Evolutionary conservation across 2,329 filamentous ascomycete species (phyloP).

Genomic region (Phyllosticta citriasiana): DNA sequence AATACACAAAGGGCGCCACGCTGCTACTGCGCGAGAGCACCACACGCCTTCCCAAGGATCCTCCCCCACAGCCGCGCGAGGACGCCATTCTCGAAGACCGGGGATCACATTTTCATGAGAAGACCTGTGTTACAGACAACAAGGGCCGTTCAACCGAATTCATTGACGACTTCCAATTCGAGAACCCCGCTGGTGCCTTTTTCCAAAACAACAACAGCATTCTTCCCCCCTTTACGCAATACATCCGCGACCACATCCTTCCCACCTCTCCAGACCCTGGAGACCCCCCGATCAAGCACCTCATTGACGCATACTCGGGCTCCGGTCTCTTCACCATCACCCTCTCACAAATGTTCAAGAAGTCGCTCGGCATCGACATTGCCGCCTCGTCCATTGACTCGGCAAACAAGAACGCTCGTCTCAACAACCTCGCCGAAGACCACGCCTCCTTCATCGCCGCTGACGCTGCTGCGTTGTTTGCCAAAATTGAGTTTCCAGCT

Average conservation of each 20-base stretch:
- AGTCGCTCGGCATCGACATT: slow-evolving; percentile 85
- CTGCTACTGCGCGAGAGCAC: slow-evolving; percentile 84
- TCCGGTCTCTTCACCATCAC: slow-evolving; percentile 96
- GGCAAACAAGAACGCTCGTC: slow-evolving; percentile 65
- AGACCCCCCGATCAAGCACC: slow-evolving; percentile 53
- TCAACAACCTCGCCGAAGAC: slow-evolving; percentile 59
- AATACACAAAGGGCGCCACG: slow-evolving; percentile 75
- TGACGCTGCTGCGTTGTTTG: slow-evolving; percentile 77
- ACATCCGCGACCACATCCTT: slow-evolving; percentile 72
- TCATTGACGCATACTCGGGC: slow-evolving; percentile 96
- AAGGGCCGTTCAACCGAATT: slow-evolving; percentile 81
- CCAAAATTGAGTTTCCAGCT: slow-evolving; percentile 59
- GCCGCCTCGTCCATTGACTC: slow-evolving; percentile 66
- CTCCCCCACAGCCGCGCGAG: slow-evolving; percentile 15
- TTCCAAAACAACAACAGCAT: slow-evolving; percentile 99
- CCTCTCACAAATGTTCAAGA: slow-evolving; percentile 68
- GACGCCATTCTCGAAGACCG: slow-evolving; percentile 36
- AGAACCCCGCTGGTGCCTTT: slow-evolving; percentile 86
- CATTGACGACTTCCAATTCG: slow-evolving; percentile 73
- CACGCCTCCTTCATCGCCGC: slow-evolving; percentile 81
- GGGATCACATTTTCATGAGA: slow-evolving; percentile 61
- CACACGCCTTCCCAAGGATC: slow-evolving; percentile 40
- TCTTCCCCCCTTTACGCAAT: slow-evolving; percentile 73
- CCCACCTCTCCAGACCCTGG: slow-evolving; percentile 27
- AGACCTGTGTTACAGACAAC: slow-evolving; percentile 79